phyloP scores from a whole-genome alignment of 176 grass and related monocot species.

The Pontederia crassipes region DNA sequence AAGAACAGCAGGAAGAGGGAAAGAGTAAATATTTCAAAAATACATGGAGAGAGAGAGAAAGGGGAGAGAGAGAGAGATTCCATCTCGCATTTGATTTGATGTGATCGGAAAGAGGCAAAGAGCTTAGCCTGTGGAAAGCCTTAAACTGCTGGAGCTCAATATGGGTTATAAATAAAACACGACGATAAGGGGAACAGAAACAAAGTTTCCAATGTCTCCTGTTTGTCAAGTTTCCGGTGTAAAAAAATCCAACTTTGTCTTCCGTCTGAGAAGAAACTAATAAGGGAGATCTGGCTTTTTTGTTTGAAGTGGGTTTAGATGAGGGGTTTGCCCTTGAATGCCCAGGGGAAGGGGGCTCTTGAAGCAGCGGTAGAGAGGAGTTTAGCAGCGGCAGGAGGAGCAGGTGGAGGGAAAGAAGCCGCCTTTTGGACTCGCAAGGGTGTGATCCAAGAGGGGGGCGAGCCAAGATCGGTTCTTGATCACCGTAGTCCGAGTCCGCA shows the following conservation, averaged over 20 bases:
- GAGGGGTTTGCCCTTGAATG: slow-evolving; percentile 61
- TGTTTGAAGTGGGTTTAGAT: slow-evolving; percentile 61
- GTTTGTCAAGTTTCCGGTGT: neutral
- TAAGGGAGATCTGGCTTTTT: slow-evolving; percentile 32
- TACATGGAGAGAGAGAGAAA: neutral
- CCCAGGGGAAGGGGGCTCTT: slow-evolving; percentile 38
- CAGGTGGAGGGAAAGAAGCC: neutral
- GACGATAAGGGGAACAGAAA: too few species aligned
- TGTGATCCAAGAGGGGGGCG: slow-evolving; percentile 30
- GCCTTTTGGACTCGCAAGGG: slow-evolving; percentile 15
- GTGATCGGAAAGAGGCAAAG: neutral
- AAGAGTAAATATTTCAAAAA: neutral
- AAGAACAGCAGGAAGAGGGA: too few species aligned
- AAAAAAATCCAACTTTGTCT: slow-evolving; percentile 1
- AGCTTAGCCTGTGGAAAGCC: neutral
- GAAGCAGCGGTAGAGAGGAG: slow-evolving; percentile 12
- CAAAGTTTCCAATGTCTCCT: too few species aligned
- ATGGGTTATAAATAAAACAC: too few species aligned
- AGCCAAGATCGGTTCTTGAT: slow-evolving; percentile 87
- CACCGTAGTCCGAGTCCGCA: slow-evolving; percentile 68
- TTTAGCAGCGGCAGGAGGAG: too few species aligned
- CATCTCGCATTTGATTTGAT: neutral
- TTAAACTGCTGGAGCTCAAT: too few species aligned
- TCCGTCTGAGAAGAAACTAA: neutral
- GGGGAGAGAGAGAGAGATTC: neutral